Percentiles rank a stretch among this genome's conserved stretches.
phyloP scores from a whole-genome alignment of 495 filamentous ascomycete species.

The Viridothelium virens region DNA sequence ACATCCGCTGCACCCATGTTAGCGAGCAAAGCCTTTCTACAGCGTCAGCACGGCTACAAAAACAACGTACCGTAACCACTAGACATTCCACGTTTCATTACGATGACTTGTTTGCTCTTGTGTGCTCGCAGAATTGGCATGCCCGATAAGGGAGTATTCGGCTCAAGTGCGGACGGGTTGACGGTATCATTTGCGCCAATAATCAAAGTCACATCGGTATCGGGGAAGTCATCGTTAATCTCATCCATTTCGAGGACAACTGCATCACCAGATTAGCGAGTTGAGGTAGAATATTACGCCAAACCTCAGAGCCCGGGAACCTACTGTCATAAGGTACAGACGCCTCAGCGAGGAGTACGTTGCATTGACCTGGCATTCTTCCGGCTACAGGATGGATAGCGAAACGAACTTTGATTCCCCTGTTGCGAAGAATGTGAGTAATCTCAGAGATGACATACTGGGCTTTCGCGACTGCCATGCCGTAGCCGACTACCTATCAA shows the following conservation, averaged over 20 bases:
- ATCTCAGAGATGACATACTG: constrained; percentile 80
- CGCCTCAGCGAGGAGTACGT: constrained; percentile 74
- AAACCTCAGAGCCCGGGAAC: constrained; percentile 10
- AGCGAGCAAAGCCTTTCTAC: not conserved
- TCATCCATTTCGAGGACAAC: constrained; percentile 82
- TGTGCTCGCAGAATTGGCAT: constrained; percentile 82
- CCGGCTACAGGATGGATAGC: constrained; percentile 79
- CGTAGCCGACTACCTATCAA: constrained; percentile 60
- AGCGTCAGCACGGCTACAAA: not conserved
- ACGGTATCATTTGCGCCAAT: constrained; percentile 84
- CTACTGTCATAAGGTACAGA: constrained; percentile 70
- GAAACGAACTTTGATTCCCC: constrained; percentile 71
- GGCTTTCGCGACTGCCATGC: constrained; percentile 74
- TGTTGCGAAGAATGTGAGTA: constrained; percentile 56
- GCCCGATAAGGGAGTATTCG: constrained; percentile 68
- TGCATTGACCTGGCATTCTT: constrained; percentile 81
- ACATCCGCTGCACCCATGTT: constrained; percentile 54
- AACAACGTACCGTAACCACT: constrained; percentile 61
- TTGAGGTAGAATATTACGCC: not conserved
- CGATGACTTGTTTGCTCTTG: constrained; percentile 83
- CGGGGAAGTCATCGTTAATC: constrained; percentile 77
- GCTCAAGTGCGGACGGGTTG: constrained; percentile 73
- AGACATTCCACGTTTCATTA: constrained; percentile 78
- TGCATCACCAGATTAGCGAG: constrained; percentile 25
- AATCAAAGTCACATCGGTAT: constrained; percentile 75